Conservation (phyloP, 2,329 filamentous ascomycete genomes). For the Alternaria ventricosa region DNA sequence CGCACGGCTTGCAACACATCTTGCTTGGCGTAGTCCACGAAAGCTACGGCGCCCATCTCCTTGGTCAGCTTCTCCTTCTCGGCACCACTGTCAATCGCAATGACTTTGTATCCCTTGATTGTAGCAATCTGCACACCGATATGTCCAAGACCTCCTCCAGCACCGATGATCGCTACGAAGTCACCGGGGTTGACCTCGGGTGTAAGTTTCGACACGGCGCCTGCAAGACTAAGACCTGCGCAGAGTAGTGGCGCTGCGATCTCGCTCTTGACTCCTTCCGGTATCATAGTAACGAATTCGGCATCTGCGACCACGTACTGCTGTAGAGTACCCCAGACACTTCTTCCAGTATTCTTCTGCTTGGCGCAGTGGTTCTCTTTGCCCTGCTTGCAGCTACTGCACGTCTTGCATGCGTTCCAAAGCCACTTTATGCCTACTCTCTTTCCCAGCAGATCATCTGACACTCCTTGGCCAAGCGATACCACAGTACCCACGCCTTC, state of each 20-base stretch:
- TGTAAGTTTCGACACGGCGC: slow-evolving; percentile 83
- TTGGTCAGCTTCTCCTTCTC: slow-evolving; percentile 76
- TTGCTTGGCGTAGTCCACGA: slow-evolving; percentile 76
- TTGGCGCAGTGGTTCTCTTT: slow-evolving; percentile 52
- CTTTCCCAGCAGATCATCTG: slow-evolving; percentile 36
- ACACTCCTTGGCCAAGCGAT: slow-evolving; percentile 38
- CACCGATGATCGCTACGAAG: slow-evolving; percentile 81
- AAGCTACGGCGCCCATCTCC: slow-evolving; percentile 73
- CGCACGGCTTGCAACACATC: slow-evolving; percentile 51
- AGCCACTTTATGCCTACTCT: slow-evolving; percentile 57
- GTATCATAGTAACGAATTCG: slow-evolving; percentile 41
- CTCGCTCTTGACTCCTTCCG: slow-evolving; percentile 46
- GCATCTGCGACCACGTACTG: slow-evolving; percentile 45
- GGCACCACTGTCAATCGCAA: slow-evolving; percentile 83
- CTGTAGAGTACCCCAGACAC: slow-evolving; percentile 46
- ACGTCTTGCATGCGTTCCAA: slow-evolving; percentile 51
- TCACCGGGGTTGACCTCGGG: slow-evolving; percentile 75
- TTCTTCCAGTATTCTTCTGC: slow-evolving; percentile 52
- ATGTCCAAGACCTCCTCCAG: slow-evolving; percentile 79
- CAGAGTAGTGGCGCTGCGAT: slow-evolving; percentile 47
- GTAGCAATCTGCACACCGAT: slow-evolving; percentile 80
- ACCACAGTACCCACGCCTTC: slow-evolving; percentile 56
- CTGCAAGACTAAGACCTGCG: slow-evolving; percentile 67
- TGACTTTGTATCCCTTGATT: slow-evolving; percentile 82
- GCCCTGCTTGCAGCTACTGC: slow-evolving; percentile 45